A percentile compares a stretch with the other conserved stretches of the same genome.
Evolutionary conservation across 2,329 filamentous ascomycete genomes (phyloP).

Genomic region (Colletotrichum theobromicola): DNA sequence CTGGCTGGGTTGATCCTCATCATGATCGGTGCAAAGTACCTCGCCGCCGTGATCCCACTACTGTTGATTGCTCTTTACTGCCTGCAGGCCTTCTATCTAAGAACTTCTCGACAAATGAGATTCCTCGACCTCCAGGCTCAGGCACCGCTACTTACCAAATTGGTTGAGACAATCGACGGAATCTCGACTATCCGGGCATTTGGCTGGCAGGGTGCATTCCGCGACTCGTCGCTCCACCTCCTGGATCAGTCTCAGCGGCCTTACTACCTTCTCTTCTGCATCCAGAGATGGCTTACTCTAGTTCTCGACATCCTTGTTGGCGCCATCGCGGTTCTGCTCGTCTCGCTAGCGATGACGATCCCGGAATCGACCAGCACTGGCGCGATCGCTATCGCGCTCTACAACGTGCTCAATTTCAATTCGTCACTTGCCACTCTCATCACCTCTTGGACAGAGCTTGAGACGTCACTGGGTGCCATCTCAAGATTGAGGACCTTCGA

Average conservation of each 20-base stretch:
- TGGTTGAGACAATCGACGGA: constrained; percentile 42
- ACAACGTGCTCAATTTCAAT: constrained; percentile 36
- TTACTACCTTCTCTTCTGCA: constrained; percentile 47
- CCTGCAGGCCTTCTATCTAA: constrained; percentile 39
- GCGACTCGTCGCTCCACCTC: neutral
- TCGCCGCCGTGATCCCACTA: constrained; percentile 51
- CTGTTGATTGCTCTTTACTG: constrained; percentile 25
- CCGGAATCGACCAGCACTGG: constrained; percentile 12
- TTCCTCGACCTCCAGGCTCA: constrained; percentile 60
- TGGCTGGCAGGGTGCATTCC: constrained; percentile 24
- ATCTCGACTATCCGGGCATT: constrained; percentile 33
- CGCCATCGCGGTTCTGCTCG: constrained; percentile 24
- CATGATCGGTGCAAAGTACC: constrained; percentile 47
- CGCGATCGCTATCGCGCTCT: constrained; percentile 31
- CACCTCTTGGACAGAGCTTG: constrained; percentile 24
- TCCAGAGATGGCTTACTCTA: constrained; percentile 55
- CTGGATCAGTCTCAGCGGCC: constrained; percentile 31
- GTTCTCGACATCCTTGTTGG: constrained; percentile 46
- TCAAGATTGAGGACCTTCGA: constrained; percentile 24
- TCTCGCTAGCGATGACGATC: constrained; percentile 3
- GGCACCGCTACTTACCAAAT: constrained; percentile 47
- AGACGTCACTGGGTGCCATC: constrained; percentile 29
- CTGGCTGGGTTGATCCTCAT: constrained; percentile 39
- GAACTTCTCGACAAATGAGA: constrained; percentile 61
- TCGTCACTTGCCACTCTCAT: constrained; percentile 25